Percentiles rank a stretch among this genome's conserved stretches.
These are phyloP conservation scores for Huntiella decipiens DNA, from an alignment of 2,329 filamentous ascomycete genomes.

Conservation along the genomic window DNA sequence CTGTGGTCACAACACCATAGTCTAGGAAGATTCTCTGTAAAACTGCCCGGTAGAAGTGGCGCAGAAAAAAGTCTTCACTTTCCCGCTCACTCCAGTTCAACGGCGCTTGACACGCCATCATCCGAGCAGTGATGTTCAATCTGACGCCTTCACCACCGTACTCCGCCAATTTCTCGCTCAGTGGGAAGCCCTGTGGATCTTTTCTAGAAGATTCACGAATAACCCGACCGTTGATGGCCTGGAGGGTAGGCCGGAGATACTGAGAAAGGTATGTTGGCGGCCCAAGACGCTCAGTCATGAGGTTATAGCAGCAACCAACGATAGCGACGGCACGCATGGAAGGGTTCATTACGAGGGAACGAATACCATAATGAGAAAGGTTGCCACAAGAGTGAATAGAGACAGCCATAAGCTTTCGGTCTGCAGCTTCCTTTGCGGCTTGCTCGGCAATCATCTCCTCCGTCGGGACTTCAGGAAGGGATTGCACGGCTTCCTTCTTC, in stretches of 20 bases:
- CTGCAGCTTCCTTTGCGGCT: conserved; percentile 13
- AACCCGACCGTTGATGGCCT: conserved; percentile 50
- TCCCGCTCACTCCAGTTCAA: conserved; percentile 73
- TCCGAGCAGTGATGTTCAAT: conserved; percentile 86
- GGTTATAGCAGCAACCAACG: conserved; percentile 95
- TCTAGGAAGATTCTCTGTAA: conserved; percentile 88
- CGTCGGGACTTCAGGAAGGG: conserved; percentile 14
- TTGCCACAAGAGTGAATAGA: conserved; percentile 97
- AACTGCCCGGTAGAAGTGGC: conserved; percentile 82
- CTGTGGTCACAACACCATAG: conserved; percentile 49
- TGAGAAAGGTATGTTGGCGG: conserved; percentile 75
- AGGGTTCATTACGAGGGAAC: conserved; percentile 68
- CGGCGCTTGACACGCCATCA: conserved; percentile 96
- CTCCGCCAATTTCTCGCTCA: conserved; percentile 52
- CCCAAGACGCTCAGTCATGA: conserved; percentile 75
- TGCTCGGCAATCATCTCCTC: conserved; percentile 10
- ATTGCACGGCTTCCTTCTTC: conserved; percentile 6
- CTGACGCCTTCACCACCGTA: conserved; percentile 47
- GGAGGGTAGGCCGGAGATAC: conserved; percentile 48
- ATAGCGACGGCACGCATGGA: conserved; percentile 80
- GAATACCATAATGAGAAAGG: conserved; percentile 83
- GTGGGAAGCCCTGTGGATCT: conserved; percentile 85
- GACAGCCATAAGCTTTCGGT: conserved; percentile 52
- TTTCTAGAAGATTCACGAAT: conserved; percentile 48
- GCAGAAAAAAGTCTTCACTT: conserved; percentile 72